Percentiles rank a stretch among this genome's conserved stretches.
phyloP scores from a whole-genome alignment of 2,329 filamentous ascomycete species.

The Penicillium sp. region DNA sequence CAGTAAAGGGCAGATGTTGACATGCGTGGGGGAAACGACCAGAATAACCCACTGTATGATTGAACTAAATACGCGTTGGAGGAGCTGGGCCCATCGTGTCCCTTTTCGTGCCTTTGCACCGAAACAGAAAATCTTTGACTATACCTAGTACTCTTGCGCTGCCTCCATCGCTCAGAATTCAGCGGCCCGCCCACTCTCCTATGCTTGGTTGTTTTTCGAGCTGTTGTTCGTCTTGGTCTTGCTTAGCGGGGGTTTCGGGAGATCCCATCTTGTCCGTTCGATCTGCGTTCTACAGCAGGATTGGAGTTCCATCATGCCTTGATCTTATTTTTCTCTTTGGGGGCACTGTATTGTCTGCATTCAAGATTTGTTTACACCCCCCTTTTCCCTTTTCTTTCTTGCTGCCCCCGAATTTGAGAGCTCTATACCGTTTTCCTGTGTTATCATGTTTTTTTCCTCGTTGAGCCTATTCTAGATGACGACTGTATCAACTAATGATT shows the following conservation, averaged over 20 bases:
- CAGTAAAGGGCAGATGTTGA: conserved; percentile 42
- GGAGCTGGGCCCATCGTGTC: conserved; percentile 13
- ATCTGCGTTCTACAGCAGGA: neutral
- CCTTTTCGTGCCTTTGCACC: conserved; percentile 17
- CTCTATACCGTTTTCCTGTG: conserved; percentile 23
- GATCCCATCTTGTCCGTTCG: neutral
- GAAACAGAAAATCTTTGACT: conserved; percentile 15
- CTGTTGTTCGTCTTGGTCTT: conserved; percentile 5
- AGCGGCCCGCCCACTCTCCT: neutral
- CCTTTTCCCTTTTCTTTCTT: conserved; percentile 4
- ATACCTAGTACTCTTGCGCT: conserved; percentile 10
- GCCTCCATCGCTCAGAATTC: neutral
- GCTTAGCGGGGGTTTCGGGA: conserved; percentile 2
- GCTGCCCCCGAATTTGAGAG: conserved; percentile 21
- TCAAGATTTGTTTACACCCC: neutral
- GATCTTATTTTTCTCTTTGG: neutral
- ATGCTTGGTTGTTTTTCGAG: neutral
- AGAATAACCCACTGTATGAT: conserved; percentile 18
- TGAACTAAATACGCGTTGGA: conserved; percentile 17
- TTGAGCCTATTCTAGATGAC: conserved; percentile 15
- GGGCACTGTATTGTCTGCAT: neutral
- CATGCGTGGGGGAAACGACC: neutral
- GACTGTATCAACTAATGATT: conserved; percentile 24
- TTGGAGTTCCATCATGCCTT: conserved; percentile 2
- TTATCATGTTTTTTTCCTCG: conserved; percentile 1